Base-by-base conservation (phyloP, 495 filamentous ascomycete genomes). In the Aspergillus incahuasiensis region DNA sequence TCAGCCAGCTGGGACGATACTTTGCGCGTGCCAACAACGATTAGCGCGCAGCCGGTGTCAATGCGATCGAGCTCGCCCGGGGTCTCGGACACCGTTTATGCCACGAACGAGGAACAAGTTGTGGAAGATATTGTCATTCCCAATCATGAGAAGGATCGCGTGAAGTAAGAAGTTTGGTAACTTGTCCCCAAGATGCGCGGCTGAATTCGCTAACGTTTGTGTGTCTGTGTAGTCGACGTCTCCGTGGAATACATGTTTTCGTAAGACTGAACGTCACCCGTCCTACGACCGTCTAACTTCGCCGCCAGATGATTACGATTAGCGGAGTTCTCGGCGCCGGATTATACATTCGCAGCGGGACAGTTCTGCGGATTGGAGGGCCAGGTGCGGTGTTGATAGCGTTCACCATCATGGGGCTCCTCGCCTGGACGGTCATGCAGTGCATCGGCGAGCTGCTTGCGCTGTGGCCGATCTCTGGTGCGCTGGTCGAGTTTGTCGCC, bases 391-490 rank as follows among this genome's bases (percentile, higher is more conserved):
- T 74, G 15, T 48, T 78, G 4, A 49, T 82, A n/a, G 62, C 75
- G 1, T 76, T 73, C 41, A 41, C 71, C 16, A 40, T 72, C 0
- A 68, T 78, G 15, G 78, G 78, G 1, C 59, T 74, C 12, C 60
- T 74, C 48, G 58, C 55, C 42, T 76, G 60, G 68, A 47, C 63
- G 21, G 74, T 81, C 0, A 80, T 78, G 73, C 70, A 74, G 49
- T 75, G 76, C 30, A 66, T 82, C 19, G 68, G 68, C 11, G 78
- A 81, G 56, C 70, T 82, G 67, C 65, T 76, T 3, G 69, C 69
- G n/a, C 64, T 77, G 22, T 76, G 75, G 69, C 79, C 78, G 0
- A 70, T 81, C 5, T 67, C 78, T 0, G 73, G 73, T 35, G 76
- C 76, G 1, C 40, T 81, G 13, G 66, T 71, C 6, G 69, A 75